phyloP scores from a whole-genome alignment of 169 alveolate genomes.

The Plasmodium sp. region DNA sequence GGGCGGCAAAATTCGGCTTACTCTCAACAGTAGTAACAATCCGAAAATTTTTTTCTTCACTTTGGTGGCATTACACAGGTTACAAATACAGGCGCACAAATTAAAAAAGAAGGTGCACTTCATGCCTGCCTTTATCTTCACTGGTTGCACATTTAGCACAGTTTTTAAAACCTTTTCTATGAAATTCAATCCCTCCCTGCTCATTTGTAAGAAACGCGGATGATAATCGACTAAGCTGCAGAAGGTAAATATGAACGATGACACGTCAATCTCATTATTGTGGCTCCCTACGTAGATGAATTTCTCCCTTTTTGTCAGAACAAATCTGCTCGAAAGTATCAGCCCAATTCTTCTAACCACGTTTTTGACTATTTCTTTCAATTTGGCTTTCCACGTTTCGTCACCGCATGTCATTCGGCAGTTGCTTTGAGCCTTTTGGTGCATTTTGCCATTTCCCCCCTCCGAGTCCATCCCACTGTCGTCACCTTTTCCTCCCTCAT shows the following conservation, averaged over 20 bases:
- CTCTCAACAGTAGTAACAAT: slow-evolving; percentile 55
- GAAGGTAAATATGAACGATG: slow-evolving; percentile 38
- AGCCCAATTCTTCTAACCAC: slow-evolving; percentile 56
- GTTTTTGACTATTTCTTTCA: slow-evolving; percentile 39
- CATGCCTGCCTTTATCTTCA: slow-evolving; percentile 34
- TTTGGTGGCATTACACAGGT: slow-evolving; percentile 38
- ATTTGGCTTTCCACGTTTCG: slow-evolving; percentile 18
- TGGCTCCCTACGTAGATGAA: slow-evolving; percentile 27
- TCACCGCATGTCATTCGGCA: slow-evolving; percentile 15
- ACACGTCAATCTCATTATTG: slow-evolving; percentile 56
- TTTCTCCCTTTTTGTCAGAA: background rate
- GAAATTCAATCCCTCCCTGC: slow-evolving; percentile 20
- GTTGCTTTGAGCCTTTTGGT: background rate
- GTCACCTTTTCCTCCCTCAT: background rate
- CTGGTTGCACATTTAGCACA: slow-evolving; percentile 45
- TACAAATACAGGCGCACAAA: slow-evolving; percentile 48
- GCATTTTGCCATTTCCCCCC: background rate
- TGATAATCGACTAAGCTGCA: slow-evolving; percentile 43
- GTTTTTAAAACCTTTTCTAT: slow-evolving; percentile 40
- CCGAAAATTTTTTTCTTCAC: slow-evolving; percentile 69
- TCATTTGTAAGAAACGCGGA: slow-evolving; percentile 13
- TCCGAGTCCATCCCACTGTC: background rate
- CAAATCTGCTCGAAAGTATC: slow-evolving; percentile 34
- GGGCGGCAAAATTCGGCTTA: slow-evolving; percentile 45
- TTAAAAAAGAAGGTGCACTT: slow-evolving; percentile 29